These are phyloP conservation scores for Trypanosoma mega DNA, from an alignment of 208 protist genomes.

Conservation along the genomic window DNA sequence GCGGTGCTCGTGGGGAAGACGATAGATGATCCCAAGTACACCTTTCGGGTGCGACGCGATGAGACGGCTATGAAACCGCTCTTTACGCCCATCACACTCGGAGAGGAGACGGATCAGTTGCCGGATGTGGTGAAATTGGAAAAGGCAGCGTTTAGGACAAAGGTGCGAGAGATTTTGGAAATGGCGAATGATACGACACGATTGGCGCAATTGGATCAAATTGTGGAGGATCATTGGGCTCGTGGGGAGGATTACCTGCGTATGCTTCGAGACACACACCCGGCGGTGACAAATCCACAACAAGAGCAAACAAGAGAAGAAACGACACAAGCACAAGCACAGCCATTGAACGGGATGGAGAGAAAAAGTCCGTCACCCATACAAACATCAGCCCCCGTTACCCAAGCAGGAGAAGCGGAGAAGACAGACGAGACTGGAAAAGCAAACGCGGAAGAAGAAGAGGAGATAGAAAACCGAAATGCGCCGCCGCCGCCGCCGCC, in stretches of 20 bases:
- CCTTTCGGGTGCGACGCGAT: slow-evolving; percentile 8
- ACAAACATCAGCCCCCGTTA: no score
- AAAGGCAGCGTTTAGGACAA: background rate
- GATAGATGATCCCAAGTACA: background rate
- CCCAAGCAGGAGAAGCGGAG: no score
- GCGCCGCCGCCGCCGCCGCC: no score
- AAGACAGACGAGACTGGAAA: no score
- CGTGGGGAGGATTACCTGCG: background rate
- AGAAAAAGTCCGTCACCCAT: no score
- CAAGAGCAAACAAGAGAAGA: background rate
- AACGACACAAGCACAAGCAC: no score
- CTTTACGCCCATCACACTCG: background rate
- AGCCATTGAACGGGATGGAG: no score
- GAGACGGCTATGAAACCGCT: background rate
- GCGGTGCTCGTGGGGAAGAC: slow-evolving; percentile 2
- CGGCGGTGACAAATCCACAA: background rate
- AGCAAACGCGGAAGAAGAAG: no score
- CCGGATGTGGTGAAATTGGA: slow-evolving; percentile 7
- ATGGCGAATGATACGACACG: background rate
- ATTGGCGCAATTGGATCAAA: background rate
- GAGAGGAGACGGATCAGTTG: slow-evolving; percentile 1
- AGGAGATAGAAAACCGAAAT: no score
- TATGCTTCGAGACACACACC: slow-evolving; percentile 4
- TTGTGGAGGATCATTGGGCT: background rate
- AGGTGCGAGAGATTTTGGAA: background rate